phyloP scores from a whole-genome alignment of 495 filamentous ascomycete genomes.

The Annulohypoxylon stygium region DNA sequence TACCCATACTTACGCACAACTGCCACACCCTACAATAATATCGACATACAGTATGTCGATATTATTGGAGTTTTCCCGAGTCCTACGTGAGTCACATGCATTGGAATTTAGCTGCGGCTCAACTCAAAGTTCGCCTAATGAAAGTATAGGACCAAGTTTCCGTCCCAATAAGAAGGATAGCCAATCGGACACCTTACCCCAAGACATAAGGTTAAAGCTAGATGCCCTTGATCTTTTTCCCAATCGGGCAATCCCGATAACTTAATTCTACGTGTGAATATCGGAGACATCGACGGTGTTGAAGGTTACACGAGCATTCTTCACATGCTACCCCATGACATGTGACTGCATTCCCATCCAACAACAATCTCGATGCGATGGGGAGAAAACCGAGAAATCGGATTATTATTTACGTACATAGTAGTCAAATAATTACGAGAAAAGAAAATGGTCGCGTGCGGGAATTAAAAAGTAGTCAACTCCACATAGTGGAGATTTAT shows the following conservation, averaged over 20 bases:
- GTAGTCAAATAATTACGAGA: background rate
- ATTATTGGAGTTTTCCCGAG: background rate
- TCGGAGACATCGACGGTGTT: background rate
- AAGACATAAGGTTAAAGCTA: background rate
- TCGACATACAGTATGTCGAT: background rate
- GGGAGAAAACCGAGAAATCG: background rate
- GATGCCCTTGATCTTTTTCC: background rate
- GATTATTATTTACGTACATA: background rate
- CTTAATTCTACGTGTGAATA: background rate
- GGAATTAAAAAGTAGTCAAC: background rate
- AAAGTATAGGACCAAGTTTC: background rate
- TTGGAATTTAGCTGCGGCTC: conserved; percentile 13
- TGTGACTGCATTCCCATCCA: background rate
- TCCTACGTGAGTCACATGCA: conserved; percentile 3
- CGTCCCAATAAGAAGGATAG: conserved; percentile 7
- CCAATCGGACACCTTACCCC: conserved; percentile 16
- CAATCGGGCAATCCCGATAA: conserved; percentile 10
- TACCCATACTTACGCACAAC: background rate
- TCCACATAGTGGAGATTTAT: conserved; percentile 24
- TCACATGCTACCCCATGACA: background rate
- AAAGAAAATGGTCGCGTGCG: conserved; percentile 1
- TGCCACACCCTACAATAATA: background rate
- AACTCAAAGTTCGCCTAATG: conserved; percentile 15
- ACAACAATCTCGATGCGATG: background rate
- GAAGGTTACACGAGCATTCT: background rate